These are phyloP conservation scores for Vitellaria paradoxa DNA, from an alignment of 179 eudicot genomes.

Conservation along the genomic window DNA sequence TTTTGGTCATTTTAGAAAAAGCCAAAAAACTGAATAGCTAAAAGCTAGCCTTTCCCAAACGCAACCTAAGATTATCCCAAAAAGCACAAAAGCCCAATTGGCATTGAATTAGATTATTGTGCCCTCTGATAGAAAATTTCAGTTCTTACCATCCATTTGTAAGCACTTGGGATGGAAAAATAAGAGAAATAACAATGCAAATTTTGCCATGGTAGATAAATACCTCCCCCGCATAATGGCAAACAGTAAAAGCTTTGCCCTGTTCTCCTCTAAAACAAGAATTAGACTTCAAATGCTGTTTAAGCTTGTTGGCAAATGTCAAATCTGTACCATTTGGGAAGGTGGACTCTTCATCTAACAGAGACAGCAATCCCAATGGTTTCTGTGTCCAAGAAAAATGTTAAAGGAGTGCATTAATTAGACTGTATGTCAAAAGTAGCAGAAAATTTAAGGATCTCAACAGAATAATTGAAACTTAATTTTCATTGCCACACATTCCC, in stretches of 20 bases:
- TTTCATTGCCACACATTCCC: neutral
- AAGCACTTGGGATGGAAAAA: slow-evolving; percentile 10
- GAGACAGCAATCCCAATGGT: slow-evolving; percentile 85
- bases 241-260: slow-evolving; percentile 71
- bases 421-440: neutral
- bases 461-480: neutral
- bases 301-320: slow-evolving; percentile 90
- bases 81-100: no score
- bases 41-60: no score
- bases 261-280: slow-evolving; percentile 85
- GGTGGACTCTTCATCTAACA: slow-evolving; percentile 95
- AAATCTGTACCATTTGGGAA: slow-evolving; percentile 96
- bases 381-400: slow-evolving; percentile 46
- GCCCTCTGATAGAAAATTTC: neutral
- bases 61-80: no score
- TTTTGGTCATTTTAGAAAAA: no score
- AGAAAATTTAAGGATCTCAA: neutral
- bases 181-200: neutral
- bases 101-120: neutral
- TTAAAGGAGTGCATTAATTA: no score
- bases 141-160: neutral
- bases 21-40: no score
- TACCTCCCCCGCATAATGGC: slow-evolving; percentile 98
- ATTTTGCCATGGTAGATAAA: slow-evolving; percentile 7
- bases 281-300: slow-evolving; percentile 73